Conservation (phyloP, 169 alveolate species). For the Eimeria sp. region DNA sequence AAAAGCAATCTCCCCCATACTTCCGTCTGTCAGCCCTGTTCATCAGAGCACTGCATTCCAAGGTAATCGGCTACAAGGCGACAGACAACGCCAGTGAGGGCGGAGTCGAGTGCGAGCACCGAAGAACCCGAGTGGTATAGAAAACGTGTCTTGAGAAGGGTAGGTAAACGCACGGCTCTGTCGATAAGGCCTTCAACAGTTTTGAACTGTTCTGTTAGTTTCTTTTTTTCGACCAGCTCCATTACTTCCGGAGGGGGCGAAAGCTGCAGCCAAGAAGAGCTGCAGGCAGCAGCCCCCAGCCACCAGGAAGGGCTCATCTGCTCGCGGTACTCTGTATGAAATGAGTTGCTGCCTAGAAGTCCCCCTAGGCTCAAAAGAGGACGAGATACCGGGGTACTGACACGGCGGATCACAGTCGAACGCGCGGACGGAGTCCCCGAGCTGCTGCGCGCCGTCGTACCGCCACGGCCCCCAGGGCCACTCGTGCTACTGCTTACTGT, state of each 20-base stretch:
- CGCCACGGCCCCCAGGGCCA: conserved; percentile 62
- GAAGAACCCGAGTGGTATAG: not conserved
- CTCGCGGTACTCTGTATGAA: conserved; percentile 80
- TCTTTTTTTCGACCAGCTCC: conserved; percentile 80
- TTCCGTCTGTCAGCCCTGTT: not conserved
- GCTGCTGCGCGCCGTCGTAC: conserved; percentile 57
- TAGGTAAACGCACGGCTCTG: conserved; percentile 67
- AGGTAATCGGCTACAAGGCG: not conserved
- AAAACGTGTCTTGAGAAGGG: not conserved
- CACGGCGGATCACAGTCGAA: conserved; percentile 30
- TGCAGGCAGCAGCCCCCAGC: conserved; percentile 77
- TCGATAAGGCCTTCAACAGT: conserved; percentile 81
- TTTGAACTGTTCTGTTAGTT: conserved; percentile 80
- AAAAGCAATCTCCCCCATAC: not conserved
- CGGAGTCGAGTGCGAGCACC: no score
- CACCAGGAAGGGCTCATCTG: conserved; percentile 81
- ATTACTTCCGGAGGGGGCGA: conserved; percentile 78
- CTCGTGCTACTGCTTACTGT: conserved; percentile 76
- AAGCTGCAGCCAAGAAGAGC: conserved; percentile 74
- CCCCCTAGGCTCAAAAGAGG: conserved; percentile 61
- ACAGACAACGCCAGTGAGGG: not conserved
- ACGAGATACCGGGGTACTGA: conserved; percentile 54
- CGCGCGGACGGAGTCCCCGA: conserved; percentile 59
- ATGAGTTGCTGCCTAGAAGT: conserved; percentile 26
- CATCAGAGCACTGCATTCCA: not conserved